Conservation (phyloP, 805 yeast species). For the Candida cerambycidarum region DNA sequence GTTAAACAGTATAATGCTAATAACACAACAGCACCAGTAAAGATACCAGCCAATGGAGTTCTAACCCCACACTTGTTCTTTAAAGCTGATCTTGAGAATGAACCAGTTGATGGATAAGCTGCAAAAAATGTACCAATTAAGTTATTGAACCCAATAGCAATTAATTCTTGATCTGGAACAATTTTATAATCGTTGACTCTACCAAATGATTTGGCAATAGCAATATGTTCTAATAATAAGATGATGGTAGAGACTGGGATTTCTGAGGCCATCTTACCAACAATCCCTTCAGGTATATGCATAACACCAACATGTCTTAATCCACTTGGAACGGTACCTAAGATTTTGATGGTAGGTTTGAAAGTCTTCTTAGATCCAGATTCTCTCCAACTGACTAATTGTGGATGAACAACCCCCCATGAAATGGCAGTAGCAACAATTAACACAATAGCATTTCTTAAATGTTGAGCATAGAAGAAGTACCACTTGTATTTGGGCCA, state of each 20-base stretch:
- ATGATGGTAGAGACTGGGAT: slow-evolving; percentile 85
- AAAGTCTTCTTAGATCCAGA: slow-evolving; percentile 32
- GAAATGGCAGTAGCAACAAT: slow-evolving; percentile 80
- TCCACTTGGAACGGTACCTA: slow-evolving; percentile 84
- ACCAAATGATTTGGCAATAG: slow-evolving; percentile 91
- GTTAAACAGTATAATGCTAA: slow-evolving; percentile 85
- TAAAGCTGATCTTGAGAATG: slow-evolving; percentile 91
- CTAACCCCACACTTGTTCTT: slow-evolving; percentile 94
- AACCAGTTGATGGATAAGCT: slow-evolving; percentile 96
- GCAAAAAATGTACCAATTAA: slow-evolving; percentile 87
- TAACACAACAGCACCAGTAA: slow-evolving; percentile 85
- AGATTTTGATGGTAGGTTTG: slow-evolving; percentile 52
- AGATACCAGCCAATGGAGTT: slow-evolving; percentile 90
- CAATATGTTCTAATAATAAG: slow-evolving; percentile 85
- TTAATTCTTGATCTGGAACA: slow-evolving; percentile 88
- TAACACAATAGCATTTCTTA: slow-evolving; percentile 80
- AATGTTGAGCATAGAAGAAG: slow-evolving; percentile 70
- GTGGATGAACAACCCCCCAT: slow-evolving; percentile 67
- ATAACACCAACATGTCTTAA: slow-evolving; percentile 73
- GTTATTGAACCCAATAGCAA: slow-evolving; percentile 92
- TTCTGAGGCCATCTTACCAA: slow-evolving; percentile 64
- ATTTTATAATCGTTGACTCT: slow-evolving; percentile 88
- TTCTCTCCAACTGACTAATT: slow-evolving; percentile 23
- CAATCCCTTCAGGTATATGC: slow-evolving; percentile 59
- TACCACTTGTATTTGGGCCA: slow-evolving; percentile 55